These are phyloP conservation scores for Chiua sp. DNA, from an alignment of 1,284 basidiomycete species.

Conservation along the genomic window DNA sequence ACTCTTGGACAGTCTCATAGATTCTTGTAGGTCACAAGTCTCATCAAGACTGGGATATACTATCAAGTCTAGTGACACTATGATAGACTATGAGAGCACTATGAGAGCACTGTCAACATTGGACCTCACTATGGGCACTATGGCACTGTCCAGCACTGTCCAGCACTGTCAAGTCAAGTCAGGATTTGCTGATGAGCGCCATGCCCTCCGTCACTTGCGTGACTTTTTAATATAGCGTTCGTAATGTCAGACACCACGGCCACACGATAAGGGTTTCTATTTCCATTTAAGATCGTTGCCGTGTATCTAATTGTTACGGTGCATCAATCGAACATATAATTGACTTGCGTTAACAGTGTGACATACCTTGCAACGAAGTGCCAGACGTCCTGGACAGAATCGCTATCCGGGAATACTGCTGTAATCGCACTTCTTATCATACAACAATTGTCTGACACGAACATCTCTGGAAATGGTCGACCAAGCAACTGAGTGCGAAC, in stretches of 20 bases:
- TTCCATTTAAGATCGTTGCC: not conserved
- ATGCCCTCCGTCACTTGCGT: not conserved
- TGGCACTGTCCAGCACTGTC: too few species aligned
- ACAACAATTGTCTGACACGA: not conserved
- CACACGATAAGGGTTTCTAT: not conserved
- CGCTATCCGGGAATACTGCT: not conserved
- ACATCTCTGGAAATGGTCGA: not conserved
- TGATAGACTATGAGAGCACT: too few species aligned
- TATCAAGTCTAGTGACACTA: too few species aligned
- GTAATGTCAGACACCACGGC: not conserved
- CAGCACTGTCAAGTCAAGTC: too few species aligned
- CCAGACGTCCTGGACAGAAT: not conserved
- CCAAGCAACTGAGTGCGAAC: not conserved
- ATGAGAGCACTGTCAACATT: too few species aligned
- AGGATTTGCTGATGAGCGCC: too few species aligned
- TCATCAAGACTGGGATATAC: too few species aligned
- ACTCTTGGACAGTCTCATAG: too few species aligned
- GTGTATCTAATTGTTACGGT: not conserved
- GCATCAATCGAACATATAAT: too few species aligned
- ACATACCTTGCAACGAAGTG: conserved; percentile 3
- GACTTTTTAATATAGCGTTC: not conserved
- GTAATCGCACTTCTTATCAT: not conserved
- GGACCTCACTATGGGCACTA: too few species aligned
- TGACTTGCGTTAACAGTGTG: too few species aligned
- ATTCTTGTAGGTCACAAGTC: too few species aligned